A percentile compares a stretch with the other conserved stretches of the same genome.
These are phyloP conservation scores for Populus hybrid DNA, from an alignment of 441 rosid genomes.

Conservation along the genomic window DNA sequence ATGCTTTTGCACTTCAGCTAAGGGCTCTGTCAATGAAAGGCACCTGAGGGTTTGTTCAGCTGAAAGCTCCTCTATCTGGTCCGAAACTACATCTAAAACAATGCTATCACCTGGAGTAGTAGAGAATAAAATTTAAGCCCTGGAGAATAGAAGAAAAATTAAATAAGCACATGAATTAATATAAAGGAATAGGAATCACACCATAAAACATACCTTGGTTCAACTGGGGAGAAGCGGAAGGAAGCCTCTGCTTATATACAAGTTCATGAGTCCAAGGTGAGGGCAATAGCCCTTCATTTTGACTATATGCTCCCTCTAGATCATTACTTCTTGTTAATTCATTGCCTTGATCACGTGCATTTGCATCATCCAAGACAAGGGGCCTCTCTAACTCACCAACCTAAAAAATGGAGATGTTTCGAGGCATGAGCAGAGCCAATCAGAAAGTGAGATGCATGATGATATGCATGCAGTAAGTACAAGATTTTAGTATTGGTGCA, in stretches of 20 bases:
- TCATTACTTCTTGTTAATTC: conserved; percentile 58
- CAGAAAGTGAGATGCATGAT: neutral
- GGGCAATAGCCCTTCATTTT: conserved; percentile 54
- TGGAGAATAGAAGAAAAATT: conserved; percentile 7
- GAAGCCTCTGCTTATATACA: conserved; percentile 60
- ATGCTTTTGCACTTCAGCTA: conserved; percentile 42
- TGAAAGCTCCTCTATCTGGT: conserved; percentile 47
- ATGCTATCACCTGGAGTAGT: conserved; percentile 56
- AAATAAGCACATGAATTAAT: conserved; percentile 6
- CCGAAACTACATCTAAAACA: conserved; percentile 57
- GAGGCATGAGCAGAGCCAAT: neutral
- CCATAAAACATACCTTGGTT: conserved; percentile 36
- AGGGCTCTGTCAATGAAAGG: conserved; percentile 28
- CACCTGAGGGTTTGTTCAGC: conserved; percentile 70
- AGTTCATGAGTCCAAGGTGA: conserved; percentile 53
- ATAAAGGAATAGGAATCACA: conserved; percentile 10
- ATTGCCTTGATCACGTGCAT: conserved; percentile 44
- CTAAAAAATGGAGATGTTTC: conserved; percentile 30
- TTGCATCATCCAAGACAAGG: conserved; percentile 55
- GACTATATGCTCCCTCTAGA: conserved; percentile 68
- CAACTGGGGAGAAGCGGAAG: conserved; percentile 45
- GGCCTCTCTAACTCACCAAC: conserved; percentile 70
- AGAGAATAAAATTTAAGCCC: conserved; percentile 5
- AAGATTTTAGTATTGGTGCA: neutral
- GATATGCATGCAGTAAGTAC: neutral